Evolutionary conservation across 2,329 filamentous ascomycete genomes (phyloP), one percentile per base, ranked within the genome.

Genomic region (Hymenoscyphus repandus): DNA sequence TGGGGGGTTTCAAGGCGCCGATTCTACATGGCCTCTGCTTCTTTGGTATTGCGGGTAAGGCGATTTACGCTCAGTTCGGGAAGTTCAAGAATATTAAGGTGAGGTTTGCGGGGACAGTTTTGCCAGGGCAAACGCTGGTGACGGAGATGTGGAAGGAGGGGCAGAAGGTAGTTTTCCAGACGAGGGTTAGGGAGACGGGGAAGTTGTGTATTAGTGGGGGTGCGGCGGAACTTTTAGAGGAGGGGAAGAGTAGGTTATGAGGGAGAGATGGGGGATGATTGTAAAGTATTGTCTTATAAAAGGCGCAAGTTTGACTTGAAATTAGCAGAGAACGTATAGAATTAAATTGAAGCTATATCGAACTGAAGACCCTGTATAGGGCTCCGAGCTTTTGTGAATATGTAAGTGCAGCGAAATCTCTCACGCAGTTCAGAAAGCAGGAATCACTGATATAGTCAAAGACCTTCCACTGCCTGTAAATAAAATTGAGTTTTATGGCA

Each of bases 11-110:
- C 82, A 87, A 93, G 73, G 82, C 76, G 27, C 93, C 93, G 11
- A 99, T 99, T 67, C 77, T 99, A 48, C 93, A 99, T 74, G 93
- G 93, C n/a, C 82, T 99, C 34, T 96, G 90, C 79, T 93, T 85
- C 68, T 92, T 99, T 64, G 93, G 93, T 61, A 82, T 97, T 59
- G 85, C 88, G 13, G 89, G 86, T 58, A 96, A 96, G 78, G 90
- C 92, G 53, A 83, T 99, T 36, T 86, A 91, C 68, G 80, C 90
- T 71, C 85, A 77, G 57, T 97, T 84, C 64, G 93, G 93, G 3
- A 72, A 79, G 42, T 90, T 87, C 74, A 89, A 87, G 77, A 95
- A 90, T 74, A 84, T 96, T 74, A 96, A 96, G 78, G 90, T 95
- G 20, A 78, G 90, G 57, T 96, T 96, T 68, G 89, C 89, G 1